Evolutionary conservation across 75 land plant species (phyloP).

Genomic region (Sequoiadendron giganteum): DNA sequence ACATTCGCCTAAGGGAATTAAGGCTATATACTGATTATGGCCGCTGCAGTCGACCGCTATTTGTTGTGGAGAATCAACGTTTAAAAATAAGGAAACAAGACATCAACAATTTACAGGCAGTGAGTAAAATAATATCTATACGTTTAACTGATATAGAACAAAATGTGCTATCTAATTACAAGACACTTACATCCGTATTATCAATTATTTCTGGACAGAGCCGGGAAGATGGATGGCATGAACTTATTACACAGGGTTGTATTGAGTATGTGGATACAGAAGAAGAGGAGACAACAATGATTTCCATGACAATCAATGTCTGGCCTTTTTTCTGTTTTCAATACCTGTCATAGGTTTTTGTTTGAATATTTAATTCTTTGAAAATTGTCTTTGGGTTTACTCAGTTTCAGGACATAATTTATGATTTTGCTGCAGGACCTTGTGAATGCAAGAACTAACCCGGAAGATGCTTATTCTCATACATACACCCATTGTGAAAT

Average conservation of each 20-base stretch:
- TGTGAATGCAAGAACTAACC: slow-evolving; percentile 77
- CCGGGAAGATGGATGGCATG: slow-evolving; percentile 94
- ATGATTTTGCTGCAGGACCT: slow-evolving; percentile 66
- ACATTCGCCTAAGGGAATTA: slow-evolving; percentile 86
- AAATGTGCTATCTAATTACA: neutral
- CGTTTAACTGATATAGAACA: neutral
- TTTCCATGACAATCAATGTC: slow-evolving; percentile 97
- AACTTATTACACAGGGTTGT: slow-evolving; percentile 91
- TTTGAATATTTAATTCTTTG: neutral
- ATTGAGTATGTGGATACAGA: slow-evolving; percentile 99
- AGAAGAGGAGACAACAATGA: slow-evolving; percentile 99
- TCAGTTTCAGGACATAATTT: slow-evolving; percentile 5
- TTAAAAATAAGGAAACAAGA: slow-evolving; percentile 87
- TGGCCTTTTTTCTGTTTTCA: slow-evolving; percentile 8
- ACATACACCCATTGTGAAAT: slow-evolving; percentile 99
- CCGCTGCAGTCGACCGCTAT: slow-evolving; percentile 97
- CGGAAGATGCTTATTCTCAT: slow-evolving; percentile 89
- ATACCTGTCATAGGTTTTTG: neutral
- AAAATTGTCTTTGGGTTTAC: neutral
- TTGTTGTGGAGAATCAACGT: slow-evolving; percentile 96
- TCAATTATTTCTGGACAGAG: slow-evolving; percentile 47
- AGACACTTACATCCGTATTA: neutral
- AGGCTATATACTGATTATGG: slow-evolving; percentile 99
- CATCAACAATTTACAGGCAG: slow-evolving; percentile 83
- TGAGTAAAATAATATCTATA: slow-evolving; percentile 17